phyloP scores from a whole-genome alignment of 2,329 filamentous ascomycete genomes.

The Diaporthe citriasiana region DNA sequence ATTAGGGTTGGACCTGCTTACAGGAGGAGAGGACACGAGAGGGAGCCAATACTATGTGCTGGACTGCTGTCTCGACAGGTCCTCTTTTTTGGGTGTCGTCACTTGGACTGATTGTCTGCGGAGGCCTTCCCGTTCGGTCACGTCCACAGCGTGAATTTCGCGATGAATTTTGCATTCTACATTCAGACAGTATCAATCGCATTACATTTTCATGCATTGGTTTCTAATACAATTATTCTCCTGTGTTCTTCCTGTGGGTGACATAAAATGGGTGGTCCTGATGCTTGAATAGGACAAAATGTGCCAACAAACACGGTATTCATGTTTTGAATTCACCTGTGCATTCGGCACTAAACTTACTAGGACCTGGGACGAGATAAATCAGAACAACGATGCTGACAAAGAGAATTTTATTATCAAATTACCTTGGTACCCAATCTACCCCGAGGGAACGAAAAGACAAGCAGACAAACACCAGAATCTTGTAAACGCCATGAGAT shows the following conservation, averaged over 20 bases:
- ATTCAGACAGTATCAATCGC: background rate
- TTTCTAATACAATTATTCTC: background rate
- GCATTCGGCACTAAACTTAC: too few species aligned
- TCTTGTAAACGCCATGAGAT: background rate
- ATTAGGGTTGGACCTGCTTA: background rate
- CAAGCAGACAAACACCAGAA: background rate
- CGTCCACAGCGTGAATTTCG: background rate
- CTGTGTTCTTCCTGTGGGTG: background rate
- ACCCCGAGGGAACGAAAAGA: background rate
- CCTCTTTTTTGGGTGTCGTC: background rate
- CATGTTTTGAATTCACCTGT: background rate
- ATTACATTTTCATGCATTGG: background rate
- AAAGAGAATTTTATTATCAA: background rate
- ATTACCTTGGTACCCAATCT: background rate
- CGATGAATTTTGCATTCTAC: background rate
- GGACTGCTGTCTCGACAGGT: background rate
- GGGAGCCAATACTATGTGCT: background rate
- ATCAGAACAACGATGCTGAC: background rate
- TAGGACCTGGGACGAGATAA: background rate
- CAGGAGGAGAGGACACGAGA: background rate
- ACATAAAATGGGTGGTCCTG: background rate
- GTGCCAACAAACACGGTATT: background rate
- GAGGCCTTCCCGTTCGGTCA: too few species aligned
- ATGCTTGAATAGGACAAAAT: background rate
- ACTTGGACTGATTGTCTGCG: too few species aligned